Evolutionary conservation across 192 early-diverging fungal genomes (phyloP), one percentile per base, ranked within the genome.

Genomic region (Oehlia diaphana): DNA sequence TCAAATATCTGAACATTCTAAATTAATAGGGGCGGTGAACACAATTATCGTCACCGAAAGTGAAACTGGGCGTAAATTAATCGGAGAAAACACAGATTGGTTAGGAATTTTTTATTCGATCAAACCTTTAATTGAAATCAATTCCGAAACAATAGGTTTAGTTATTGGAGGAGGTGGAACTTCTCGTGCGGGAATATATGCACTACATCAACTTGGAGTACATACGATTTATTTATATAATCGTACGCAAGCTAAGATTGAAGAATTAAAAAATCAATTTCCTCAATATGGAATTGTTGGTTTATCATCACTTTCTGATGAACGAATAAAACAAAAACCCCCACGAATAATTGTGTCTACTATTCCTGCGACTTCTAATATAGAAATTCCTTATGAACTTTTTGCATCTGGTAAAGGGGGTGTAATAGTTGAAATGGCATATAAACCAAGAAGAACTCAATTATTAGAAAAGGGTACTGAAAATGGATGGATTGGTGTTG

Each of bases 81-180:
- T 91, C 37, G 98, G 98, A 23, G 96, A 97, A 77, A 99, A 99
- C 84, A 99, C 98, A 19, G 98, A 99, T 81, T 98, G 94, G 88
- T 76, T 97, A 23, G 98, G 98, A 44, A 98, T 99, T 68, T 86
- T 86, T 62, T 85, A 85, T 37, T 89, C 88, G 67, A 86, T 97
- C 47, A 82, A 87, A 69, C 86, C 83, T 19, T 80, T 87, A 23
- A 79, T 86, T 64, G 63, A 79, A 67, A 78, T 62, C 19, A 53
- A 74, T 39, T 77, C 81, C 53, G 73, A 79, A 9, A 83, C 72
- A 0, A 42, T 79, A 53, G 98, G 93, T 10, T 87, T 96, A 61
- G 93, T 99, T 1, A 87, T 99, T 81, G 98, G 98, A 28, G 96
- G 94, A 7, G 98, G 98, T 63, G 98, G 98, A 9, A 99, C 98